phyloP scores from a whole-genome alignment of 305 asterid genomes.

The Rubia occidens region DNA sequence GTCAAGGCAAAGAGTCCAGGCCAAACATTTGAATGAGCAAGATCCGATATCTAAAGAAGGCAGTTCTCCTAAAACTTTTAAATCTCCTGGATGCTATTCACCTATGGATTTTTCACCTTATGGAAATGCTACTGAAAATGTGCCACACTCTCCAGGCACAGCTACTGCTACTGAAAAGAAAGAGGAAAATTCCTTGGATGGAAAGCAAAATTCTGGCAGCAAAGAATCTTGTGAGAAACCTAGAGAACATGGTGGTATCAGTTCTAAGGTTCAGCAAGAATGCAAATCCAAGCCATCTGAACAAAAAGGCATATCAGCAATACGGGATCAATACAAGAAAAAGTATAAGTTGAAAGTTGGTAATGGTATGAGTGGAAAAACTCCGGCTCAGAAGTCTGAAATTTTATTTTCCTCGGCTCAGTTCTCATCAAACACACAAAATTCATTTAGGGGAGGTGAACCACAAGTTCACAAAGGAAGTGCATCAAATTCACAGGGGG shows the following conservation, averaged over 20 bases:
- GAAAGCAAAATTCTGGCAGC: conserved; percentile 12
- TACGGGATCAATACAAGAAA: conserved; percentile 58
- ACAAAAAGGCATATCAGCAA: conserved; percentile 55
- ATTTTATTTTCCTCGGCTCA: conserved; percentile 18
- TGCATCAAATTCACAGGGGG: conserved; percentile 5
- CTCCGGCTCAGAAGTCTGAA: conserved; percentile 22
- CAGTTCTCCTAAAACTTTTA: conserved; percentile 26
- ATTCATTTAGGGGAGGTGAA: conserved; percentile 16
- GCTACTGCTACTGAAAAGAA: conserved; percentile 25
- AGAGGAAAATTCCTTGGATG: conserved; percentile 22
- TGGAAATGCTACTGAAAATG: conserved; percentile 28
- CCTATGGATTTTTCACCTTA: conserved; percentile 96
- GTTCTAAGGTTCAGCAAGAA: conserved; percentile 23
- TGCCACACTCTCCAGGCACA: conserved; percentile 23
- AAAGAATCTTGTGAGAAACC: conserved; percentile 15
- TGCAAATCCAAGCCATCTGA: conserved; percentile 27
- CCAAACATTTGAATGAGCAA: conserved; percentile 32
- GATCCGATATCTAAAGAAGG: conserved; percentile 25
- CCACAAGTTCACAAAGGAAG: conserved; percentile 18
- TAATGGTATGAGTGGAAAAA: conserved; percentile 28
- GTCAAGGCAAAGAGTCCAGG: conserved; percentile 33
- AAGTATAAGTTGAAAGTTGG: conserved; percentile 65
- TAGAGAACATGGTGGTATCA: conserved; percentile 22
- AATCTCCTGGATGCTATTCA: conserved; percentile 57
- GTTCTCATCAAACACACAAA: conserved; percentile 15